These are phyloP conservation scores for Porpolomopsis calyptriformis DNA, from an alignment of 768 basidiomycete species.

Conservation along the genomic window DNA sequence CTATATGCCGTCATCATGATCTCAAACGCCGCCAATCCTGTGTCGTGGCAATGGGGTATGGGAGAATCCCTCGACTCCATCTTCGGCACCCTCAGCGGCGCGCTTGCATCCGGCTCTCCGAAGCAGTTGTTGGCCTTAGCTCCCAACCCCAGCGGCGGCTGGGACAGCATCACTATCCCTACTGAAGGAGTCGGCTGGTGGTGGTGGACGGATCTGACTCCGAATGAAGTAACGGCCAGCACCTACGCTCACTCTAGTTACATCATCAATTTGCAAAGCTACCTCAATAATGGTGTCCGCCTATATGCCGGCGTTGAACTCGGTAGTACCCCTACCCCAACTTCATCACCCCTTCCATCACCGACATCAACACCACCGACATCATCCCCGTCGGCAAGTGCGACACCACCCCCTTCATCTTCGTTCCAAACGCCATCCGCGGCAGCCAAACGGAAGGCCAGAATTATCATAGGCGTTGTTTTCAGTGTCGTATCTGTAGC, in stretches of 20 bases:
- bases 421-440: too few relatives aligned
- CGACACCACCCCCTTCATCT: too few relatives aligned
- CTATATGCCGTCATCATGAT: conserved; percentile 2
- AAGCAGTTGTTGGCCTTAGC: not conserved
- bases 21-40: not conserved
- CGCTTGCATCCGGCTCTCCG: not conserved
- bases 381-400: too few relatives aligned
- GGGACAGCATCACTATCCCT: not conserved
- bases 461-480: too few relatives aligned
- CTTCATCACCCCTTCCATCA: too few relatives aligned
- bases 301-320: not conserved
- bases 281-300: not conserved
- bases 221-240: not conserved
- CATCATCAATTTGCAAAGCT: not conserved
- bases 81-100: too few relatives aligned
- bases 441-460: too few relatives aligned
- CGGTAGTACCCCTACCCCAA: too few relatives aligned
- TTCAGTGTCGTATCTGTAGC: too few relatives aligned
- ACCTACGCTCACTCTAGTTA: not conserved
- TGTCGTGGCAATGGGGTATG: not conserved
- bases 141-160: not conserved
- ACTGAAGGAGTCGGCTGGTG: not conserved
- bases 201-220: not conserved
- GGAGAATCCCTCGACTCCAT: not conserved
- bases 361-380: too few relatives aligned